Evolutionary conservation across 495 filamentous ascomycete genomes (phyloP), one percentile per base, ranked within the genome.

Genomic region (Aspergillus cristatus): DNA sequence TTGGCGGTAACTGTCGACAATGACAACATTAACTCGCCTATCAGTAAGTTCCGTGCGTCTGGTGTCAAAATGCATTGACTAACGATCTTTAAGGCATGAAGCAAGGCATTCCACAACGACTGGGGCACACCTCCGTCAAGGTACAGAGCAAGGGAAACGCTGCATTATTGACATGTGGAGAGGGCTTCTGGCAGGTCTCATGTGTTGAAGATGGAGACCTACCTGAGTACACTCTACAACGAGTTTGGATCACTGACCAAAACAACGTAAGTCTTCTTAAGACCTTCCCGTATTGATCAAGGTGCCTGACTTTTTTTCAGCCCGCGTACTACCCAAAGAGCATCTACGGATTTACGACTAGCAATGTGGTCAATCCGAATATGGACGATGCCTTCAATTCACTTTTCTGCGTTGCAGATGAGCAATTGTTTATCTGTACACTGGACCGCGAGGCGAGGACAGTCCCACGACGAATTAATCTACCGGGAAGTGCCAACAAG

Each of bases 231-330:
- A 40, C 43, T 13, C 40, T 66, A 7, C 45, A 57, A 32, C 45
- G 55, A 28, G 46, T 70, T 25, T 70, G 63, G 60, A 58, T 70
- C 18, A 68, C 66, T 1, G 62, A 70, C 32, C 63, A 65, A 35
- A 64, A 54, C 30, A 60, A 60, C 45, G 66, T 70, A 40, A 56
- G 65, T 47, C 3, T 29, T 16, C 17, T 30, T 14, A 6, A 16
- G n/a, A 14, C 8, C 17, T 41, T 18, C 13, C 4, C 7, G 17
- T 20, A 17, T 14, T 6, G 12, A 8, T 11, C 13, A 28, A 25
- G 13, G 20, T 13, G 12, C 22, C 45, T 56, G 34, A 58, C 28
- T 13, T 10, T 44, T 6, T 16, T 34, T 11, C 28, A 70, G 66
- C 57, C 64, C 38, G 60, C 66, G 16, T 70, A 62, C 35, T 52